Evolutionary conservation across 768 basidiomycete genomes (phyloP).

Genomic region (Omphalotus guepiniiformis): DNA sequence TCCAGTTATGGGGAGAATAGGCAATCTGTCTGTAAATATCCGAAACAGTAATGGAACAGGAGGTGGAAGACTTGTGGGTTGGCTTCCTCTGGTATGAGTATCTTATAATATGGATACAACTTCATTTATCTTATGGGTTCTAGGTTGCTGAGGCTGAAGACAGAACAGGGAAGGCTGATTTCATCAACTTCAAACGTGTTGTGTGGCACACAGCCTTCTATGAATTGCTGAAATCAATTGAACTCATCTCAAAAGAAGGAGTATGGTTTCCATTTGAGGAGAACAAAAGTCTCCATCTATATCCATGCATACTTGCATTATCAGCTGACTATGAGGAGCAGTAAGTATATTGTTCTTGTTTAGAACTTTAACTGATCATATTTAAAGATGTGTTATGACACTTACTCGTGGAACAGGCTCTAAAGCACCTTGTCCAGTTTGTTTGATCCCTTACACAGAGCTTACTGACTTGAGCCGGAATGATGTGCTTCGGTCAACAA

Average conservation of each 20-base stretch:
- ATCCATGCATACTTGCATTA: slow-evolving; percentile 24
- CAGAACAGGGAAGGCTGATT: slow-evolving; percentile 25
- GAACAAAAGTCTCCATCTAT: slow-evolving; percentile 23
- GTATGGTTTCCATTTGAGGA: slow-evolving; percentile 21
- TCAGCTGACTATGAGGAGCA: slow-evolving; percentile 25
- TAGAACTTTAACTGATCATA: background rate
- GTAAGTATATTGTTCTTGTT: slow-evolving; percentile 12
- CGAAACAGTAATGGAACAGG: slow-evolving; percentile 30
- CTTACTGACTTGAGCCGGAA: background rate
- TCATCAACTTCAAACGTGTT: slow-evolving; percentile 26
- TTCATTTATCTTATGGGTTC: background rate
- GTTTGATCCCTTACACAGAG: background rate
- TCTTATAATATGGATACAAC: slow-evolving; percentile 2
- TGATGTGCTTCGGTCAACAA: background rate
- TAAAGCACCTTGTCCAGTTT: background rate
- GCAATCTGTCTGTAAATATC: slow-evolving; percentile 27
- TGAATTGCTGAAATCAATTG: slow-evolving; percentile 25
- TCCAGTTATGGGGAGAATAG: slow-evolving; percentile 29
- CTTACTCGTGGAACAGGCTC: slow-evolving; percentile 6
- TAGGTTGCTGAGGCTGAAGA: slow-evolving; percentile 29
- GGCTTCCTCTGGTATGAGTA: slow-evolving; percentile 31
- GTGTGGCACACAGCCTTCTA: slow-evolving; percentile 34
- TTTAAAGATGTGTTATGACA: slow-evolving; percentile 1
- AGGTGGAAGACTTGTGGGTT: slow-evolving; percentile 33
- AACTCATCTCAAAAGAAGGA: slow-evolving; percentile 17